phyloP scores from a whole-genome alignment of 2,329 filamentous ascomycete genomes.

The Elsinoe australis region DNA sequence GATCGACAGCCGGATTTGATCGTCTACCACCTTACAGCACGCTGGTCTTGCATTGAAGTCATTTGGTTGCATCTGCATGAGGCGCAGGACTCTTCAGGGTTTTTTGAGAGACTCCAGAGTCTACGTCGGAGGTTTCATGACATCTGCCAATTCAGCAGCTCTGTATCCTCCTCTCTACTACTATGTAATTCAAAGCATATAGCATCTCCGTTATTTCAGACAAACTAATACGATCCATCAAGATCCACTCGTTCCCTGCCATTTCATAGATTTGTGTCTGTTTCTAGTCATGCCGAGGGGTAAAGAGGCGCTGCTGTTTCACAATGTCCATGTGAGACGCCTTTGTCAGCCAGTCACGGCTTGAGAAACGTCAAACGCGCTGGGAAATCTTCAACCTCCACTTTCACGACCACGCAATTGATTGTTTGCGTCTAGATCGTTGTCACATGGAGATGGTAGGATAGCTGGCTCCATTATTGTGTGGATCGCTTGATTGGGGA shows the following conservation, averaged over 20 bases:
- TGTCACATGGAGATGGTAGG: slow-evolving; percentile 2
- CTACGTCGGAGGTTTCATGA: not conserved
- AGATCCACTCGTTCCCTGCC: not conserved
- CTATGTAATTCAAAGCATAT: slow-evolving; percentile 15
- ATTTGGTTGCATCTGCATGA: slow-evolving; percentile 7
- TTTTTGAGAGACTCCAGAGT: not conserved
- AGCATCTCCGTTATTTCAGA: not conserved
- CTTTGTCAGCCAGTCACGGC: slow-evolving; percentile 10
- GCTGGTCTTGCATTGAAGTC: not conserved
- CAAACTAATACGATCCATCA: slow-evolving; percentile 9
- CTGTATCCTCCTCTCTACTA: slow-evolving; percentile 1
- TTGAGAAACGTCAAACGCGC: slow-evolving; percentile 1
- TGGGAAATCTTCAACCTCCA: not conserved
- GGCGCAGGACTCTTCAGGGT: slow-evolving; percentile 1
- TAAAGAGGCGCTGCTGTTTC: not conserved
- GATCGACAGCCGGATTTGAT: slow-evolving; percentile 34
- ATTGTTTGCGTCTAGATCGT: not conserved
- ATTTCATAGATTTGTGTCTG: slow-evolving; percentile 10
- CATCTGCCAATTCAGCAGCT: not conserved
- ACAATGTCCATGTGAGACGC: not conserved
- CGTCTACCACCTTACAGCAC: not conserved
- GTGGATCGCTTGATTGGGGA: not conserved
- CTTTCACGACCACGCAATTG: not conserved
- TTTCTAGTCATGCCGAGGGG: not conserved
- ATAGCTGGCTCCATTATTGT: not conserved